Evolutionary conservation across 768 basidiomycete genomes (phyloP).

Genomic region (Crepidotus variabilis): DNA sequence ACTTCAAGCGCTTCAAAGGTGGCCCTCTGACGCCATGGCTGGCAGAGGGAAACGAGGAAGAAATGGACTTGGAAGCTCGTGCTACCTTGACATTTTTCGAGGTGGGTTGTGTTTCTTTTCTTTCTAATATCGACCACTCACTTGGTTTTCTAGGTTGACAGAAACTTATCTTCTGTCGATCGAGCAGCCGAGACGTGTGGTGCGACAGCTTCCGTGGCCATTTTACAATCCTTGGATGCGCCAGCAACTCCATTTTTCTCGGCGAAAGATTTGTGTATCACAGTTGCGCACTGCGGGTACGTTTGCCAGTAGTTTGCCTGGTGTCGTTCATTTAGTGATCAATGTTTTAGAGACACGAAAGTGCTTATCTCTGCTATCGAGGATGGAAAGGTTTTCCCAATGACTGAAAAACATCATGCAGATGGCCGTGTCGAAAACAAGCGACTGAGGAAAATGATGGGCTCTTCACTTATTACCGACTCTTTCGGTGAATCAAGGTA

Average conservation of each 20-base stretch:
- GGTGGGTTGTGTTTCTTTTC: conserved; percentile 39
- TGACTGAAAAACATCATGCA: conserved; percentile 97
- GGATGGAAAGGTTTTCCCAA: conserved; percentile 69
- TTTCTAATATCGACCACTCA: too few species aligned
- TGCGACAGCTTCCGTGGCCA: conserved; percentile 85
- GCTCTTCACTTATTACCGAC: conserved; percentile 85
- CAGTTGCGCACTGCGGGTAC: conserved; percentile 91
- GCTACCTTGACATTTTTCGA: conserved; percentile 86
- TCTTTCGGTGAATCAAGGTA: conserved; percentile 91
- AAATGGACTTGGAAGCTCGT: conserved; percentile 78
- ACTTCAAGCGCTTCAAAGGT: conserved; percentile 86
- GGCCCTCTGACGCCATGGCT: conserved; percentile 76
- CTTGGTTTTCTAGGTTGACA: conserved; percentile 67
- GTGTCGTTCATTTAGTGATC: background rate
- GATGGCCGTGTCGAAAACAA: conserved; percentile 84
- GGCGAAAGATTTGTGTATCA: conserved; percentile 69
- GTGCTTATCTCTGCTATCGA: conserved; percentile 77
- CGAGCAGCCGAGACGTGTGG: conserved; percentile 74
- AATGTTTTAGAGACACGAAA: conserved; percentile 70
- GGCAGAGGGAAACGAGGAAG: conserved; percentile 26
- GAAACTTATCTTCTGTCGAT: conserved; percentile 58
- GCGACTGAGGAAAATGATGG: conserved; percentile 85
- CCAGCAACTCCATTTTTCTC: conserved; percentile 83
- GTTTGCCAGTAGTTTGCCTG: conserved; percentile 15
- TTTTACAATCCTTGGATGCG: conserved; percentile 86